Evolutionary conservation across 176 grass and related monocot genomes (phyloP).

Genomic region (Saccharum spontaneum): DNA sequence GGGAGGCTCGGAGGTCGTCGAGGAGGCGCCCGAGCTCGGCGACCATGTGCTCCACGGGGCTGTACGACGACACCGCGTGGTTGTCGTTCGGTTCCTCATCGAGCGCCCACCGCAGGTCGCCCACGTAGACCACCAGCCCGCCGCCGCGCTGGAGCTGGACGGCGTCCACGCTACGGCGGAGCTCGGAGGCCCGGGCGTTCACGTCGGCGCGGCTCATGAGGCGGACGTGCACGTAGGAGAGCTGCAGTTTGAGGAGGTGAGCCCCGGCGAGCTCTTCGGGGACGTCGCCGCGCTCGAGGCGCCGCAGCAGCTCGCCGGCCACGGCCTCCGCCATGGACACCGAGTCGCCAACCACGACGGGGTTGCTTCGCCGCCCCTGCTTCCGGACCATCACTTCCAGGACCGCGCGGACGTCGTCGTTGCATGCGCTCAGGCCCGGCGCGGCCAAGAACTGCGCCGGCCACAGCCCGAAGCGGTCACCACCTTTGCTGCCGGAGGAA

Average conservation of each 20-base stretch:
- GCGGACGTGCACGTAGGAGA: constrained; percentile 81
- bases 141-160: constrained; percentile 24
- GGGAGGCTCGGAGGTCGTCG: constrained; percentile 32
- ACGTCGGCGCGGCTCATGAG: constrained; percentile 67
- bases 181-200: constrained; percentile 55
- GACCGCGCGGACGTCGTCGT: constrained; percentile 56
- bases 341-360: constrained; percentile 77
- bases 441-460: constrained; percentile 47
- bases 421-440: background rate
- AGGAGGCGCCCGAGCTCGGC: constrained; percentile 61
- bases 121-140: constrained; percentile 66
- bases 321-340: constrained; percentile 57
- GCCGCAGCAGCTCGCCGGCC: constrained; percentile 53
- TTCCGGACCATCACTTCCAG: constrained; percentile 69
- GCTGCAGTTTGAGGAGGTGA: constrained; percentile 66
- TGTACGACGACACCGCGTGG: constrained; percentile 36
- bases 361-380: constrained; percentile 49
- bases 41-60: constrained; percentile 67
- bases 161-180: constrained; percentile 61
- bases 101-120: constrained; percentile 77
- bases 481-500: background rate
- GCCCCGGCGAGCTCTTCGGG: constrained; percentile 61
- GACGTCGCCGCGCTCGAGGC: constrained; percentile 72
- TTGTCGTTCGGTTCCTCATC: constrained; percentile 24
- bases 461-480: constrained; percentile 55